Evolutionary conservation across 2,329 filamentous ascomycete species (phyloP).

Genomic region (Diaporthe humulicola): DNA sequence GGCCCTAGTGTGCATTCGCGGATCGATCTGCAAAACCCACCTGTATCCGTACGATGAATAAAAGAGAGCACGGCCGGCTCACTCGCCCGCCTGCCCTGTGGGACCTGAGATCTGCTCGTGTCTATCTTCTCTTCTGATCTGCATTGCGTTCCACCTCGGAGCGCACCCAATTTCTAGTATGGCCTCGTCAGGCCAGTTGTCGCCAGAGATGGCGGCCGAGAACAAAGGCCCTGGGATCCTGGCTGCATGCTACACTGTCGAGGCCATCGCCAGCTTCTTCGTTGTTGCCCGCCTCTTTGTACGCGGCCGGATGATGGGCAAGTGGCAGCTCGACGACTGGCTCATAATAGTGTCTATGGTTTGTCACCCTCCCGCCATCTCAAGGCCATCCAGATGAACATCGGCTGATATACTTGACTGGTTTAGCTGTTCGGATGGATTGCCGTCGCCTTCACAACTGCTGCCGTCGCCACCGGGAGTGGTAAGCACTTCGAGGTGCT

Average conservation of each 20-base stretch:
- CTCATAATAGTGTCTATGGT: slow-evolving; percentile 52
- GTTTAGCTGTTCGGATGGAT: slow-evolving; percentile 49
- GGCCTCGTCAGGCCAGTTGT: slow-evolving; percentile 22
- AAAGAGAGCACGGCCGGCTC: slow-evolving; percentile 20
- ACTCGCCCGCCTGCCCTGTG: neutral
- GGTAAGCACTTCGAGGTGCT: slow-evolving; percentile 55
- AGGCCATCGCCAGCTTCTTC: slow-evolving; percentile 48
- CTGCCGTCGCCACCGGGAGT: slow-evolving; percentile 52
- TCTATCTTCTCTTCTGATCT: neutral
- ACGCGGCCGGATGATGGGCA: slow-evolving; percentile 47
- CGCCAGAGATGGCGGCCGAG: slow-evolving; percentile 38
- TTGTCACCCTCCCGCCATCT: neutral
- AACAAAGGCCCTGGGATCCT: slow-evolving; percentile 53
- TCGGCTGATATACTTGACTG: neutral
- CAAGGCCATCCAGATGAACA: neutral
- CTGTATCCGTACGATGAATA: neutral
- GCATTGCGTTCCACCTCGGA: neutral
- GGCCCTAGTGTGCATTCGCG: slow-evolving; percentile 13
- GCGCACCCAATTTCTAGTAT: neutral
- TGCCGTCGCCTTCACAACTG: slow-evolving; percentile 51
- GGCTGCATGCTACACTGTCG: slow-evolving; percentile 48
- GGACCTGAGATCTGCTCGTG: slow-evolving; percentile 16
- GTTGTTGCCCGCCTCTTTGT: slow-evolving; percentile 51
- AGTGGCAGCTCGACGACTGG: slow-evolving; percentile 53
- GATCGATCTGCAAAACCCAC: slow-evolving; percentile 9